Evolutionary conservation across 2,329 filamentous ascomycete genomes (phyloP), one percentile per base, ranked within the genome.

Genomic region (Epichloe uncinata): DNA sequence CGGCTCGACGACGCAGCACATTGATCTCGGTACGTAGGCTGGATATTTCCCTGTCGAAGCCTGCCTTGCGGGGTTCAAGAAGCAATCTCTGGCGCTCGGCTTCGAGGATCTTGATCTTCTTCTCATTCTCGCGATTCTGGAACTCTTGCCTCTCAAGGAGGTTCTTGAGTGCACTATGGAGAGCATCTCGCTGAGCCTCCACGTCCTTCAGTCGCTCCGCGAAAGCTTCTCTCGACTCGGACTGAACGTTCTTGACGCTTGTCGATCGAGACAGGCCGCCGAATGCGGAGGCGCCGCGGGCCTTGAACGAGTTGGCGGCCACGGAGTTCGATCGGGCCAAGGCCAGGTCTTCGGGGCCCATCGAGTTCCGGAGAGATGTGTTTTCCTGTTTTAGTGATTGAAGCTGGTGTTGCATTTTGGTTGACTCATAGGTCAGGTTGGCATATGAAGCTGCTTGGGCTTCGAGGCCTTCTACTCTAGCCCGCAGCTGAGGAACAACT

Each of bases 151-250:
- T 82, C 54, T 90, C 82, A 12, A 97, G 78, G 15, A 98, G 74
- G 53, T 81, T 87, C 69, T 86, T 90, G 48, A 98, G 73, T 6
- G 93, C 88, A 53, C 79, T 81, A 69, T 97, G 93, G 6, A 98
- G 74, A 1, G 91, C 90, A 66, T 98, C 91, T 44, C 93, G 81
- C 69, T 98, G 93, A 42, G 87, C 82, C 67, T 97, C 91, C 11
- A 96, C 83, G 56, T 97, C 91, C 66, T 95, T 95, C 16, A 95
- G 74, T 33, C 86, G 79, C 57, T 95, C 89, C 2, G 82, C 79
- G 15, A 90, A 67, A 11, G 79, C 76, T 49, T 91, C 86, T 49
- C 81, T 75, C 4, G 79, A 81, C 57, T 86, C 78, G 52, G 60
- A 66, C 47, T 65, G 68, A 20, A 46, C 50, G 64, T 61, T 71